phyloP scores from a whole-genome alignment of 306 rosid genomes.

The Ormosia semicastrata region DNA sequence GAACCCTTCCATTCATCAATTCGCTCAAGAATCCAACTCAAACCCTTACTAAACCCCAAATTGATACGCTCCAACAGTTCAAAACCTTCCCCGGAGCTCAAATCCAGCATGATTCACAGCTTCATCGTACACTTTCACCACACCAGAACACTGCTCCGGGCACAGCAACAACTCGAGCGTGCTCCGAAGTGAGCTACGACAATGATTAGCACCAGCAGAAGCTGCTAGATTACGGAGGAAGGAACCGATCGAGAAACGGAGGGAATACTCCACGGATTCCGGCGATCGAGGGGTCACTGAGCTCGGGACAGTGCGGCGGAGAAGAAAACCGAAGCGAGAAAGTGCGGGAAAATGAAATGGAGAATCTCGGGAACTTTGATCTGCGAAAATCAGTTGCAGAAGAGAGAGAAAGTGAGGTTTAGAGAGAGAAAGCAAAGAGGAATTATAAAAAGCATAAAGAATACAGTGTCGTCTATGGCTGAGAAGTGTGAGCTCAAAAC shows the following conservation, averaged over 20 bases:
- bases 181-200: constrained; percentile 7
- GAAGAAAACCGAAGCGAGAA: constrained; percentile 44
- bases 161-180: neutral
- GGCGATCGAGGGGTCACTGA: constrained; percentile 44
- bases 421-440: constrained; percentile 25
- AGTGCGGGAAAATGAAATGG: constrained; percentile 56
- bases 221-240: constrained; percentile 28
- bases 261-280: constrained; percentile 38
- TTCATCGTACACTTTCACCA: constrained; percentile 28
- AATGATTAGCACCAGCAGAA: neutral
- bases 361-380: constrained; percentile 63
- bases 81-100: constrained; percentile 38
- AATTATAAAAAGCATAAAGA: constrained; percentile 29
- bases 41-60: constrained; percentile 42
- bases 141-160: constrained; percentile 28
- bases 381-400: constrained; percentile 64
- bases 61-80: constrained; percentile 36
- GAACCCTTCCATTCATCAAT: constrained; percentile 70
- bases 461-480: constrained; percentile 38
- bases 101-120: constrained; percentile 64
- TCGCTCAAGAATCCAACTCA: constrained; percentile 29
- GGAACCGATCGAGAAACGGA: constrained; percentile 40
- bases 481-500: constrained; percentile 34
- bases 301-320: constrained; percentile 37
- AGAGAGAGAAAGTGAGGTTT: constrained; percentile 30